Conservation (phyloP, 805 yeast species). For the Ogataea nitratoaversa region DNA sequence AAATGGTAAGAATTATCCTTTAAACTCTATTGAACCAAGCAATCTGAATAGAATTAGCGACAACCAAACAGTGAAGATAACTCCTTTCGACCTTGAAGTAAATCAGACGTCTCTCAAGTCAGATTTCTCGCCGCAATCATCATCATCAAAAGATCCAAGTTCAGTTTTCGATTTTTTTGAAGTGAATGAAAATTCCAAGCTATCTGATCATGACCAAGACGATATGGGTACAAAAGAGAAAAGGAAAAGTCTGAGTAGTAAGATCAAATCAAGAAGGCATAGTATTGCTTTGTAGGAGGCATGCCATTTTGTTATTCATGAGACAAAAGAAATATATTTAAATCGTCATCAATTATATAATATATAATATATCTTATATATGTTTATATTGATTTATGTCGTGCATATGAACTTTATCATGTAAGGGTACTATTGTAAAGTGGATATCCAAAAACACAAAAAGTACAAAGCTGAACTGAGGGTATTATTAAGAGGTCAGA, state of each 20-base stretch:
- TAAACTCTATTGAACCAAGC: not conserved
- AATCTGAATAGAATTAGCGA: conserved; percentile 1
- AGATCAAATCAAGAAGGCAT: conserved; percentile 11
- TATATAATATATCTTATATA: too few species aligned
- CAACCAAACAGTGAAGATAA: not conserved
- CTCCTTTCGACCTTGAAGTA: too few species aligned
- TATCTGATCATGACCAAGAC: conserved; percentile 12
- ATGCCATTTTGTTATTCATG: too few species aligned
- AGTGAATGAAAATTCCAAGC: not conserved
- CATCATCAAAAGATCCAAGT: not conserved
- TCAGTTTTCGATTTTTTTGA: conserved; percentile 18
- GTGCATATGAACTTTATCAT: too few species aligned
- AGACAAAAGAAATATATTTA: too few species aligned
- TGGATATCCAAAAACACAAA: too few species aligned
- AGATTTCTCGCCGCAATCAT: not conserved
- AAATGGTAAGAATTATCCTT: conserved; percentile 1
- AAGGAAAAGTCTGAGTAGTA: conserved; percentile 9
- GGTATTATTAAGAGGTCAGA: too few species aligned
- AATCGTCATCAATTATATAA: too few species aligned
- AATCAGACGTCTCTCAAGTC: too few species aligned
- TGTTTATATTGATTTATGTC: too few species aligned
- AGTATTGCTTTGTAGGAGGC: conserved; percentile 7
- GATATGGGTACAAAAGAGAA: conserved; percentile 9
- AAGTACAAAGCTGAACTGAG: too few species aligned
- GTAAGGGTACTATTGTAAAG: too few species aligned